Base-by-base conservation (phyloP, 2,329 filamentous ascomycete genomes). In the Fusarium xyrophilum region DNA sequence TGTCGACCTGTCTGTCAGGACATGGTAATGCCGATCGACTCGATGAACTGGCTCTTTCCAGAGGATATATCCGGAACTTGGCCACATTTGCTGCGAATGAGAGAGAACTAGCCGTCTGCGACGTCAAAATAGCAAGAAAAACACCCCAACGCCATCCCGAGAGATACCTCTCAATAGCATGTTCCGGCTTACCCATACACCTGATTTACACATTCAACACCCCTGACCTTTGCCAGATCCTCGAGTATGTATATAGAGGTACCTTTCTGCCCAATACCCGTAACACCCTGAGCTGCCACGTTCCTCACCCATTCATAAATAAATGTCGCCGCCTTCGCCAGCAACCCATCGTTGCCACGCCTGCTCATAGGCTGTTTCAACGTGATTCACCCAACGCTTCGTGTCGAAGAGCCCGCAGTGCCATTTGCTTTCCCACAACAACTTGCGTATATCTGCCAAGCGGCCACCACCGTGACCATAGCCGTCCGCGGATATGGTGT, bases 311-410 rank as follows among this genome's bases (percentile, higher is more conserved):
- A 25, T 33, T 72, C 60, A 85, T 43, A 99, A 84, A 84, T 93
- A 96, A 70, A 99, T 97, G 82, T 99, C 96, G 12, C 95, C 94
- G n/a, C 92, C 90, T 79, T 93, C 88, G 15, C 93, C 94, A 40
- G 82, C 84, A 39, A 94, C 93, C 95, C 96, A 99, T 76, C 88
- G 87, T 72, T 85, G 85, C 96, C 96, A 99, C 21, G 94, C 93
- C 76, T 91, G 88, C 69, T 92, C 89, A 77, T 97, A 99, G 15
- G 93, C 94, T 65, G 87, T 85, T 81, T 99, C 96, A 23, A 99
- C 81, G 79, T 98, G 94, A 47, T 84, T 82, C 28, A 98, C 95
- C 96, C 96, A 99, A 71, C 96, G 86, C 72, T 84, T 87, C 9
- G 96, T 99, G 79, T 99, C 89, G 77, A 99, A 99, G 43, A 99